Evolutionary conservation across 2,329 filamentous ascomycete species (phyloP).

Genomic region (Pyrenochaeta sp.): DNA sequence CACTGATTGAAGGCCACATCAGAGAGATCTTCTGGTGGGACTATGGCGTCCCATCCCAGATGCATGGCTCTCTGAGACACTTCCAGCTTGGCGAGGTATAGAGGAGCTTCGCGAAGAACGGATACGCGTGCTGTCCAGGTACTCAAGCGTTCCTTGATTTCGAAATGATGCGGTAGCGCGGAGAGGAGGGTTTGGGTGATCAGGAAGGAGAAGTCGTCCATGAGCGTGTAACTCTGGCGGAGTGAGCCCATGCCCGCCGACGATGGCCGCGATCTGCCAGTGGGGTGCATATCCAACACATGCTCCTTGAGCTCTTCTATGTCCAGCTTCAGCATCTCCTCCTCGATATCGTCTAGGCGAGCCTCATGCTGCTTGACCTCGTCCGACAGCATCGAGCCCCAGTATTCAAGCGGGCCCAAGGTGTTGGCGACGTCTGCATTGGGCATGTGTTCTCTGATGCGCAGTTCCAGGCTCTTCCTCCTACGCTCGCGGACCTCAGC

Average conservation of each 20-base stretch:
- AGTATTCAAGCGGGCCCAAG: constrained; percentile 57
- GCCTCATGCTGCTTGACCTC: constrained; percentile 73
- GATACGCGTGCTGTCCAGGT: constrained; percentile 79
- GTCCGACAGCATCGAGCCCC: constrained; percentile 73
- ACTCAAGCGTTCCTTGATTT: constrained; percentile 74
- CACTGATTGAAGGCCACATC: constrained; percentile 41
- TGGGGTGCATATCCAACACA: constrained; percentile 79
- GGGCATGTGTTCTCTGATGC: constrained; percentile 40
- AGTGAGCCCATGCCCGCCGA: constrained; percentile 47
- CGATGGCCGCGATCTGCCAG: constrained; percentile 53
- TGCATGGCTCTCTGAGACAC: constrained; percentile 70
- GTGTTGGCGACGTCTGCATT: constrained; percentile 27
- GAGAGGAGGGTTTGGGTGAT: constrained; percentile 92
- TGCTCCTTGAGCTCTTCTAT: constrained; percentile 90
- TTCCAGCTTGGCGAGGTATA: constrained; percentile 68
- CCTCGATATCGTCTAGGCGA: constrained; percentile 76
- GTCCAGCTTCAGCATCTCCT: constrained; percentile 72
- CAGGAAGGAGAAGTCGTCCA: constrained; percentile 90
- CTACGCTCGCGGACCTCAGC: constrained; percentile 33
- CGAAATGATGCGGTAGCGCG: constrained; percentile 80
- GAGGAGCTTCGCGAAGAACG: constrained; percentile 76
- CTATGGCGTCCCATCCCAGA: constrained; percentile 71
- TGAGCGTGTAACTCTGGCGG: constrained; percentile 65
- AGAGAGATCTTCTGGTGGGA: constrained; percentile 43
- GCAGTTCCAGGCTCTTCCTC: constrained; percentile 40